A percentile compares a stretch with the other conserved stretches of the same genome.
These are phyloP conservation scores for Yamadazyma spencermartinsiae DNA, from an alignment of 1,139 yeast genomes.

Conservation along the genomic window DNA sequence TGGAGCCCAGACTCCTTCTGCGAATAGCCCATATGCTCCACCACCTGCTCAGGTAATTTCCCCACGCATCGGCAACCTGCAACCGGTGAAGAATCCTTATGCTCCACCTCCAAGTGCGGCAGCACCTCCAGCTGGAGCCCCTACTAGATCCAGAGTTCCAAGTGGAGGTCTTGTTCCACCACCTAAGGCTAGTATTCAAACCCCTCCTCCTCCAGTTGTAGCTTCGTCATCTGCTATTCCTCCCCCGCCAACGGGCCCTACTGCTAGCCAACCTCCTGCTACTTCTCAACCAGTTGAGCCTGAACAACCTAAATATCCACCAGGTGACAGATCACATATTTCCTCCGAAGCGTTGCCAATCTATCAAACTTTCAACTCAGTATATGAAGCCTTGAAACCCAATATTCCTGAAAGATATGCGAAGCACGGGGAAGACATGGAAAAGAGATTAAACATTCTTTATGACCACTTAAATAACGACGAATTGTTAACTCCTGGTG, in stretches of 20 bases:
- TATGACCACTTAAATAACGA: slow-evolving; percentile 80
- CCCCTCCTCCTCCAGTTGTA: slow-evolving; percentile 23
- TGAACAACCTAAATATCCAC: slow-evolving; percentile 44
- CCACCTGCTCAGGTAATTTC: not conserved
- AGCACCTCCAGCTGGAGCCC: slow-evolving; percentile 7
- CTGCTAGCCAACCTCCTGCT: slow-evolving; percentile 15
- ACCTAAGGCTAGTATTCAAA: slow-evolving; percentile 17
- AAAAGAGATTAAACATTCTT: slow-evolving; percentile 72
- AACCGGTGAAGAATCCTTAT: slow-evolving; percentile 40
- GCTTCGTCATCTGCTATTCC: slow-evolving; percentile 19
- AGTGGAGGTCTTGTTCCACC: slow-evolving; percentile 19
- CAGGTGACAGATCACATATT: slow-evolving; percentile 74
- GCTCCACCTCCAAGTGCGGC: slow-evolving; percentile 37
- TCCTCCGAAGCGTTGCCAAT: slow-evolving; percentile 61
- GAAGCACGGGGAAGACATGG: slow-evolving; percentile 79
- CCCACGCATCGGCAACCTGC: slow-evolving; percentile 7
- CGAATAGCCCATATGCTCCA: slow-evolving; percentile 10
- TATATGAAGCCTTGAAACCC: slow-evolving; percentile 66
- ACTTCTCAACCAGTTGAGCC: slow-evolving; percentile 11
- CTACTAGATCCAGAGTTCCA: slow-evolving; percentile 14
- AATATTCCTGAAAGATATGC: slow-evolving; percentile 71
- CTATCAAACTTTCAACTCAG: slow-evolving; percentile 51
- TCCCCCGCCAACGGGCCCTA: slow-evolving; percentile 17
- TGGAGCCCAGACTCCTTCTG: too few species aligned
- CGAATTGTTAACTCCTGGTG: slow-evolving; percentile 60